phyloP scores from a whole-genome alignment of 2,329 filamentous ascomycete species.

The Raffaelea arxii region DNA sequence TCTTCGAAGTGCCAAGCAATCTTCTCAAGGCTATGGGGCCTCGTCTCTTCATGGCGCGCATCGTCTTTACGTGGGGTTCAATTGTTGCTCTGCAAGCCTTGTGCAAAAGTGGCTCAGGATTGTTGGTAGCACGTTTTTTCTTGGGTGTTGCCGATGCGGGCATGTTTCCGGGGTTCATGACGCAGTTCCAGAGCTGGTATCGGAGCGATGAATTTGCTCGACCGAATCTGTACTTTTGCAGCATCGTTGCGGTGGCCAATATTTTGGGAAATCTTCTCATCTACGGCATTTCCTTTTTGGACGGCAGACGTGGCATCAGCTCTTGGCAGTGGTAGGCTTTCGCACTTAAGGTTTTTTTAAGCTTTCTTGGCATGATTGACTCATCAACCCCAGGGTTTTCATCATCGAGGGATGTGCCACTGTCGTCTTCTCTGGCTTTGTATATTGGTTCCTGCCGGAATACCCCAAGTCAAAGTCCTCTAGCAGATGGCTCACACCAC shows the following conservation, averaged over 20 bases:
- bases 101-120: conserved; percentile 27
- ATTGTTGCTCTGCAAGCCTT: conserved; percentile 36
- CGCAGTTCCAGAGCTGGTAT: conserved; percentile 8
- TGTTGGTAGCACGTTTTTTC: conserved; percentile 37
- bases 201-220: conserved; percentile 8
- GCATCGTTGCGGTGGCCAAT: conserved; percentile 4
- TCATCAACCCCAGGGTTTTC: conserved; percentile 8
- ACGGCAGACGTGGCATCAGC: conserved; percentile 8
- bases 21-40: conserved; percentile 45
- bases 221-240: conserved; percentile 7
- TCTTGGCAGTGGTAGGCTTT: conserved; percentile 8
- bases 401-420: conserved; percentile 7
- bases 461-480: conserved; percentile 6
- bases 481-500: conserved; percentile 6
- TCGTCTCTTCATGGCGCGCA: conserved; percentile 28
- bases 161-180: conserved; percentile 7
- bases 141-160: conserved; percentile 9
- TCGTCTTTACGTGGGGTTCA: conserved; percentile 31
- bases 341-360: too few species aligned
- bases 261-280: conserved; percentile 6
- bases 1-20: conserved; percentile 45
- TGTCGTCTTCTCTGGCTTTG: conserved; percentile 4
- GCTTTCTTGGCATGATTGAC: too few species aligned
- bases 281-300: conserved; percentile 7
- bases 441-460: conserved; percentile 6